Conservation (phyloP, 495 filamentous ascomycete species). For the Daldinia bambusicola region DNA sequence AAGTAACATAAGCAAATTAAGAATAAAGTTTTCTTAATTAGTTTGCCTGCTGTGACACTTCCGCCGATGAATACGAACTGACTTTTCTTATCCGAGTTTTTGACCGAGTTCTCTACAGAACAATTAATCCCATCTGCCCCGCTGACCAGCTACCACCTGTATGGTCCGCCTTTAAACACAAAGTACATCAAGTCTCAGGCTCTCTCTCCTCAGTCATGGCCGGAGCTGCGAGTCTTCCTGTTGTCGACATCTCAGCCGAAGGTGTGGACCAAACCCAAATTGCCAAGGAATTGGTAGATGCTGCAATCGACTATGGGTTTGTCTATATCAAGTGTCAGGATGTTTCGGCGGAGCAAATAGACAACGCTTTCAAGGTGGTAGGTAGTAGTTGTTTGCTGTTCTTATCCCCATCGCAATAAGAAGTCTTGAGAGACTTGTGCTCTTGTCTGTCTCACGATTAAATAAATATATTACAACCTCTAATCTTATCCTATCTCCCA, state of each 20-base stretch:
- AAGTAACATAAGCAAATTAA: no score
- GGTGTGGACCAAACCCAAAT: conserved; percentile 63
- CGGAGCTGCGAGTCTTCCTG: conserved; percentile 69
- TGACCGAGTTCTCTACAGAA: no score
- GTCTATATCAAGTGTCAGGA: conserved; percentile 81
- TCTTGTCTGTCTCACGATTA: no score
- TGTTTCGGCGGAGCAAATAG: conserved; percentile 73
- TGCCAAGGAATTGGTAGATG: conserved; percentile 79
- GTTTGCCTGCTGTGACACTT: no score
- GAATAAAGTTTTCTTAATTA: no score
- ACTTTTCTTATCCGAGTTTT: no score
- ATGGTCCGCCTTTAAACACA: background rate
- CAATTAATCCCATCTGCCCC: no score
- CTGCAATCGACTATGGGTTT: conserved; percentile 84
- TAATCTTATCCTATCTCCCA: conserved; percentile 13
- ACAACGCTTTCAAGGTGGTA: conserved; percentile 82
- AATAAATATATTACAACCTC: no score
- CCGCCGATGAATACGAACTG: no score
- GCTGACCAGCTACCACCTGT: no score
- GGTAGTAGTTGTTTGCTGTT: conserved; percentile 13
- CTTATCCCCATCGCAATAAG: background rate
- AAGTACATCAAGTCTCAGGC: background rate
- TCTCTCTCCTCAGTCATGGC: conserved; percentile 50
- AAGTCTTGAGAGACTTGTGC: no score
- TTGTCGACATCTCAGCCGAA: conserved; percentile 78